A percentile compares a stretch with the other conserved stretches of the same genome.
These are phyloP conservation scores for Metarhizium album DNA, from an alignment of 2,329 filamentous ascomycete genomes.

Conservation along the genomic window DNA sequence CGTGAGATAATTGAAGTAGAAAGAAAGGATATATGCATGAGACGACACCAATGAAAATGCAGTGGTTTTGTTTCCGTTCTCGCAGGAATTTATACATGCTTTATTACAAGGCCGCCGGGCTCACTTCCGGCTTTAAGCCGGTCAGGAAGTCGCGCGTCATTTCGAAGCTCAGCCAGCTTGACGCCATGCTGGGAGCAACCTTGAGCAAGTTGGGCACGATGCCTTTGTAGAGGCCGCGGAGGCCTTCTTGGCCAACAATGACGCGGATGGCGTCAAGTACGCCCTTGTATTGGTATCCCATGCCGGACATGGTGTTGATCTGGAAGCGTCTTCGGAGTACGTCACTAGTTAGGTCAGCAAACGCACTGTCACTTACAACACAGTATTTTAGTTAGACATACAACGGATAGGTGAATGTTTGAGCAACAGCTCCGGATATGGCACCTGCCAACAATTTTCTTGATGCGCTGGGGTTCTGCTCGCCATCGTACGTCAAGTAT, in stretches of 20 bases:
- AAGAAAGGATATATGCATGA: background rate
- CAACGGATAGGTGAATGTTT: conserved; percentile 98
- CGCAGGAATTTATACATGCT: conserved; percentile 6
- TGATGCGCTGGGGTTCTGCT: conserved; percentile 66
- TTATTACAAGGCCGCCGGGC: conserved; percentile 16
- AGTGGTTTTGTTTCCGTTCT: background rate
- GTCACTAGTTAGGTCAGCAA: conserved; percentile 46
- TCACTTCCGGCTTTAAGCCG: conserved; percentile 38
- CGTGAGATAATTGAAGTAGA: background rate
- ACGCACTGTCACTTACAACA: conserved; percentile 1
- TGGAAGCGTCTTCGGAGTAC: conserved; percentile 90
- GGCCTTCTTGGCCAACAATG: conserved; percentile 75
- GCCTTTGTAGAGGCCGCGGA: conserved; percentile 85
- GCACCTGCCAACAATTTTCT: conserved; percentile 85
- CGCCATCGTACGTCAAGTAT: conserved; percentile 76
- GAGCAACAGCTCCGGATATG: conserved; percentile 89
- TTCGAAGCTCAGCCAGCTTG: conserved; percentile 96
- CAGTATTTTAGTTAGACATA: conserved; percentile 34
- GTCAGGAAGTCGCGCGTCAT: conserved; percentile 81
- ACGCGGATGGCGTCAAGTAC: conserved; percentile 73
- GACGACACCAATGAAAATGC: conserved; percentile 1
- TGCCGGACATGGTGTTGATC: conserved; percentile 97
- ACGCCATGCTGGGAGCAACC: conserved; percentile 96
- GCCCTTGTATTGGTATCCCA: conserved; percentile 91
- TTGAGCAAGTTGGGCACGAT: conserved; percentile 93